Evolutionary conservation across 148 eudicot species (phyloP), one percentile per base, ranked within the genome.

Genomic region (Camellia japonica): DNA sequence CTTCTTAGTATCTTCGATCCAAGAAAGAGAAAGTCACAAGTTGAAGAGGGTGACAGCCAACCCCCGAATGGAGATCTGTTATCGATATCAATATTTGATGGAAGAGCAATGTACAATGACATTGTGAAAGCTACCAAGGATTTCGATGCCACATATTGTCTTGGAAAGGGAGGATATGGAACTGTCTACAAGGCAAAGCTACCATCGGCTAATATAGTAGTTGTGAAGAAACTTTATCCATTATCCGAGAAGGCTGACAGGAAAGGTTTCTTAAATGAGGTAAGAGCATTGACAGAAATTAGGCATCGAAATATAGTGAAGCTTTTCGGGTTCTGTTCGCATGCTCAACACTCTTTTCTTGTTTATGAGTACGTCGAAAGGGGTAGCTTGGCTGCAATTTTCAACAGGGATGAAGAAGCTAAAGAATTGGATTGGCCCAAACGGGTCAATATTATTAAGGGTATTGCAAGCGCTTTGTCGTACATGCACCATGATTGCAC

Each of bases 401-500:
- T 87, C 19, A 62, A 49, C 54, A 67, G 69, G 3, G 87, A 82
- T 30, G 82, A 71, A 47, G 61, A 58, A 67, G 83, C 84, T 7
- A 75, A 7, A 68, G 84, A 78, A 56, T 78, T 87, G 0, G 80
- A 64, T 38, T 87, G 89, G 89, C 75, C 75, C 6, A 82, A 64
- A 68, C 82, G 89, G 76, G 78, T 87, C 6, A 82, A 82, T 44
- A 71, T 82, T 15, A 67, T 87, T 0, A 80, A 72, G 44, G 87
- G 89, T 19, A 49, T 87, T 4, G 89, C 87, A 1, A 41, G 77
- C 59, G 85, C 89, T 3, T 62, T 84, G 67, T 77, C 78, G 16
- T 87, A 87, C 52, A 73, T 87, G 85, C 89, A 87, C 72, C 85
- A 87, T 80, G 85, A 84, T 73, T 87, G 89, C 80, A 76, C 78